Evolutionary conservation across 768 basidiomycete genomes (phyloP), one percentile per base, ranked within the genome.

Genomic region (Serendipita sp.): DNA sequence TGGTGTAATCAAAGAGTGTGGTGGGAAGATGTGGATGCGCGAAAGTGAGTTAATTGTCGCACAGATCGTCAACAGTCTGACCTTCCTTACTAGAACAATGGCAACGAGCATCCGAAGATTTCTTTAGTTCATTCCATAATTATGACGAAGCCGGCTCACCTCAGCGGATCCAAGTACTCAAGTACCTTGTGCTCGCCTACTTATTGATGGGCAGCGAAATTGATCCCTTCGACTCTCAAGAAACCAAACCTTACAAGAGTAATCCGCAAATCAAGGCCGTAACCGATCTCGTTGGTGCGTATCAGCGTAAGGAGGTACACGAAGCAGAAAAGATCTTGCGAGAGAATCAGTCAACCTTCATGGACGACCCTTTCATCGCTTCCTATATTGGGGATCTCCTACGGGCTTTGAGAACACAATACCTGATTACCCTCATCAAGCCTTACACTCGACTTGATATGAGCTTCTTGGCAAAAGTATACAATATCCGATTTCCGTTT

Each of bases 11-110:
- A 91, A 94, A 72, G 96, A 99, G 74, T 98, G 95, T 69, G 96
- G 96, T 15, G 96, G 96, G 2, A 99, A 99, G 76, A 99, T 99
- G 96, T 98, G 96, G 94, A 98, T 99, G 96, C 92, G 91, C 66
- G 96, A 98, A 80, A 89, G 95, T 88, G 74, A 71, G 85, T 71
- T 45, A 10, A 28, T 70, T 28, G 16, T 54, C 35, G 2, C 3
- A 18, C 56, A 45, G 37, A 10, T 10, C 30, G 10, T 10, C 16
- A 38, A 4, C 56, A 3, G 8, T 54, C 34, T 46, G 16, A 45
- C 11, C 16, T 51, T 44, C 51, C 13, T 0, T 24, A 8, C 24
- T 71, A 93, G 91, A 89, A 65, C 90, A 96, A 77, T 99, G 95
- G 94, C 88, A 89, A 65, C 84, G 91, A 65, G 96, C 96, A 0